Conservation (phyloP, 2,329 filamentous ascomycete genomes). For the Drechslerella dactyloides region DNA sequence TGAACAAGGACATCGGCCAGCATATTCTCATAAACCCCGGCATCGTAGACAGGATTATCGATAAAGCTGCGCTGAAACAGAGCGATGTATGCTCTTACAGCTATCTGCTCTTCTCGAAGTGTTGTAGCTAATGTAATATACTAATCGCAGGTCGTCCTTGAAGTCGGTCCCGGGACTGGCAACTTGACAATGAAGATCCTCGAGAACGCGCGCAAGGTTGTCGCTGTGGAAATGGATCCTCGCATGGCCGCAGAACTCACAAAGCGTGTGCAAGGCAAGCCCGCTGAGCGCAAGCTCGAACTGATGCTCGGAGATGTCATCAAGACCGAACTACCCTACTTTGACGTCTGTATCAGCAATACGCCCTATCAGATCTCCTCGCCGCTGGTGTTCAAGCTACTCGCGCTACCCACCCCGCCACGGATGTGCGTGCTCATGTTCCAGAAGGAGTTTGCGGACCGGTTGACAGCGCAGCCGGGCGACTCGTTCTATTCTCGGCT, state of each 20-base stretch:
- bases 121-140: slow-evolving; percentile 8
- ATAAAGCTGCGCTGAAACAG: slow-evolving; percentile 88
- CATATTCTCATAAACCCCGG: slow-evolving; percentile 94
- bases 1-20: slow-evolving; percentile 88
- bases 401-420: slow-evolving; percentile 80
- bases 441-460: slow-evolving; percentile 90
- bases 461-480: slow-evolving; percentile 83
- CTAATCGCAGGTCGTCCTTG: slow-evolving; percentile 69
- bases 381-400: slow-evolving; percentile 87
- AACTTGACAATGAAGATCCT: slow-evolving; percentile 89
- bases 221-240: slow-evolving; percentile 90
- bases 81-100: slow-evolving; percentile 65
- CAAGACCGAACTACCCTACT: slow-evolving; percentile 79
- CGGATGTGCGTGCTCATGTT: slow-evolving; percentile 91
- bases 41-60: slow-evolving; percentile 79
- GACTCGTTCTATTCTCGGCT: slow-evolving; percentile 90
- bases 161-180: slow-evolving; percentile 88
- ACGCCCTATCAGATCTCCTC: slow-evolving; percentile 83
- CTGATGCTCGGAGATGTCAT: slow-evolving; percentile 91
- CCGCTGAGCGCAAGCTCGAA: slow-evolving; percentile 81
- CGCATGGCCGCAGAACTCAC: slow-evolving; percentile 95
- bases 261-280: slow-evolving; percentile 89
- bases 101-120: slow-evolving; percentile 3
- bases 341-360: slow-evolving; percentile 84
- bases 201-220: slow-evolving; percentile 80